These are phyloP conservation scores for Paraphaeosphaeria sporulosa DNA, from an alignment of 2,329 filamentous ascomycete species.

Conservation along the genomic window DNA sequence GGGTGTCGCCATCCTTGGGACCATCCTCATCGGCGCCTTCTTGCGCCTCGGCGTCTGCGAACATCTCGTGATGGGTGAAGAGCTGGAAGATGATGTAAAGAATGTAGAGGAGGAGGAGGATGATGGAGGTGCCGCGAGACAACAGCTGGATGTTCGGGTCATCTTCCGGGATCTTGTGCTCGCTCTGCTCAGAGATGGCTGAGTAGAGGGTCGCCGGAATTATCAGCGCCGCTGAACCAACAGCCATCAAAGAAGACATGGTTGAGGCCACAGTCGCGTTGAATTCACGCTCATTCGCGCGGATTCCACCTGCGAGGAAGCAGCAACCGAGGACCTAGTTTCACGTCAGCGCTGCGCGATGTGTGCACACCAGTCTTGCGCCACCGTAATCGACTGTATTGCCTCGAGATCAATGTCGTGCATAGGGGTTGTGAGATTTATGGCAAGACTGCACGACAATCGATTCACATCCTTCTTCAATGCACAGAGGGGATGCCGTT, in stretches of 20 bases:
- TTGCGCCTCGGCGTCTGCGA: slow-evolving; percentile 51
- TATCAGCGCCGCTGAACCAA: slow-evolving; percentile 62
- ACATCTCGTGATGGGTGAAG: slow-evolving; percentile 58
- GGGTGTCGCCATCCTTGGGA: slow-evolving; percentile 49
- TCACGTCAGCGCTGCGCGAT: slow-evolving; percentile 61
- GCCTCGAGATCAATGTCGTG: too few relatives aligned
- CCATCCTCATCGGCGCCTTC: slow-evolving; percentile 41
- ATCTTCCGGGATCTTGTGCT: slow-evolving; percentile 48
- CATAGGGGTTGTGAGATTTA: not conserved
- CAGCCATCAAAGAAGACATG: slow-evolving; percentile 69
- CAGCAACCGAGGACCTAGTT: slow-evolving; percentile 59
- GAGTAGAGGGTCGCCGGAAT: slow-evolving; percentile 63
- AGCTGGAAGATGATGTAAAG: slow-evolving; percentile 65
- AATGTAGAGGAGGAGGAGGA: slow-evolving; percentile 61
- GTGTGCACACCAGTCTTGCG: not conserved
- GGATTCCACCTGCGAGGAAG: slow-evolving; percentile 59
- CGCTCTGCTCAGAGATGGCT: slow-evolving; percentile 46
- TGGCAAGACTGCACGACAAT: not conserved
- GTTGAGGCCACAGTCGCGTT: slow-evolving; percentile 80
- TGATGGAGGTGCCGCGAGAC: slow-evolving; percentile 62
- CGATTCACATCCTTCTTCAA: not conserved
- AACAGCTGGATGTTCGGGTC: slow-evolving; percentile 59
- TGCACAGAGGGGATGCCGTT: not conserved
- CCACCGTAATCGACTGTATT: too few relatives aligned
- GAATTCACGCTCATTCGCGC: slow-evolving; percentile 61